Conservation (phyloP, 2,329 filamentous ascomycete species). For the Dactylellina drechsleri region DNA sequence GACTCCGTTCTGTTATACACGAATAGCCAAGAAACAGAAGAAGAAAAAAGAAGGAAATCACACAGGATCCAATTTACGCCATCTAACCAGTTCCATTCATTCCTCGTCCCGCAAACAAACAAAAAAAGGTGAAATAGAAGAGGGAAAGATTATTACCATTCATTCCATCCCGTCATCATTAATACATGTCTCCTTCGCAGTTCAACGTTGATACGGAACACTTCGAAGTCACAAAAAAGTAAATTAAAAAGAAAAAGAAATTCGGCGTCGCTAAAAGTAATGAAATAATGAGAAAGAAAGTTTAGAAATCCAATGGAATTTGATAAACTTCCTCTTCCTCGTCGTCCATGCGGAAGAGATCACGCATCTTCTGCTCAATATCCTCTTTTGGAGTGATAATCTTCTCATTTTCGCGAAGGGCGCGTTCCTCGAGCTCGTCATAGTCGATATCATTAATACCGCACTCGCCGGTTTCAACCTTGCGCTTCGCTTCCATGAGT, state of each 20-base stretch:
- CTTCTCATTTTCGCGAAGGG: constrained; percentile 36
- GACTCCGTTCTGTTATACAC: constrained; percentile 23
- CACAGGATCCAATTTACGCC: constrained; percentile 5
- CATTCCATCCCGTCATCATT: neutral
- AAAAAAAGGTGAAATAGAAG: neutral
- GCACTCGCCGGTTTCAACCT: constrained; percentile 25
- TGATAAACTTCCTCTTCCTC: constrained; percentile 51
- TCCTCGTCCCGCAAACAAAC: neutral
- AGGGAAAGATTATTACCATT: neutral
- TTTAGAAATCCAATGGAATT: constrained; percentile 41
- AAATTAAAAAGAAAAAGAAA: neutral
- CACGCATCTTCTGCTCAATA: constrained; percentile 36
- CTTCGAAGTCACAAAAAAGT: neutral
- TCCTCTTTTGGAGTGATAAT: constrained; percentile 23
- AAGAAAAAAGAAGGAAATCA: neutral
- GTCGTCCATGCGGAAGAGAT: constrained; percentile 41
- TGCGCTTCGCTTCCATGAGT: constrained; percentile 12
- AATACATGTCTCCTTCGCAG: neutral
- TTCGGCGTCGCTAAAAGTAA: neutral
- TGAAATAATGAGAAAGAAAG: neutral
- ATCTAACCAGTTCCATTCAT: constrained; percentile 5
- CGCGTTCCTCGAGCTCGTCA: constrained; percentile 29
- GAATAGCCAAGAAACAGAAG: neutral
- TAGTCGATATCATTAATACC: constrained; percentile 30
- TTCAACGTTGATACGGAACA: neutral